phyloP scores from a whole-genome alignment of 2,329 filamentous ascomycete species.

The Fusarium acutatum region DNA sequence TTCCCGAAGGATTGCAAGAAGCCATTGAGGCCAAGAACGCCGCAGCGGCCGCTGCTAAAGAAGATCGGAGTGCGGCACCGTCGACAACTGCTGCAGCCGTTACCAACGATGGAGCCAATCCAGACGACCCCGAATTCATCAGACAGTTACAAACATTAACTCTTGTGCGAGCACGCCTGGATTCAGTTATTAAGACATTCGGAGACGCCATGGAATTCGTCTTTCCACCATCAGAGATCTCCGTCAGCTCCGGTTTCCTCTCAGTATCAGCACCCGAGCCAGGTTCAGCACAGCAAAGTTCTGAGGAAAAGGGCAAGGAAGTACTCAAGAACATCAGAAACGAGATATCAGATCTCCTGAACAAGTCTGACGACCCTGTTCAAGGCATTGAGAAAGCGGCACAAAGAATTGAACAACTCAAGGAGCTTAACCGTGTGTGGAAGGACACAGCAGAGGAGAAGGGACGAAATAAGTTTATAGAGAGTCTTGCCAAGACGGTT shows the following conservation, averaged over 20 bases:
- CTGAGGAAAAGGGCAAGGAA: slow-evolving; percentile 87
- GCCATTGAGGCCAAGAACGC: slow-evolving; percentile 39
- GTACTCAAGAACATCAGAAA: slow-evolving; percentile 74
- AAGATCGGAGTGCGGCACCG: slow-evolving; percentile 29
- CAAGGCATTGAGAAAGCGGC: slow-evolving; percentile 78
- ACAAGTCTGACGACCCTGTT: slow-evolving; percentile 63
- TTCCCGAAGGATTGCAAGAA: slow-evolving; percentile 61
- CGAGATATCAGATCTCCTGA: slow-evolving; percentile 76
- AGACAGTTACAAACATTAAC: slow-evolving; percentile 83
- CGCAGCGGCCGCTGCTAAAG: slow-evolving; percentile 13
- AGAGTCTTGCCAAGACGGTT: slow-evolving; percentile 80
- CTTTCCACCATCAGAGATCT: slow-evolving; percentile 86
- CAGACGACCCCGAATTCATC: slow-evolving; percentile 72
- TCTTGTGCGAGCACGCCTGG: slow-evolving; percentile 82
- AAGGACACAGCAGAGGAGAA: slow-evolving; percentile 96
- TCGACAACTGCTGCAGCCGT: slow-evolving; percentile 32
- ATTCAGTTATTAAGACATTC: slow-evolving; percentile 89
- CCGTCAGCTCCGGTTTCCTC: slow-evolving; percentile 84
- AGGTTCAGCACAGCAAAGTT: slow-evolving; percentile 68
- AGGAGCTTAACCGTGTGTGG: slow-evolving; percentile 83
- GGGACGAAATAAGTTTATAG: slow-evolving; percentile 81
- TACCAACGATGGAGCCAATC: slow-evolving; percentile 16
- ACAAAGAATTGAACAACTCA: slow-evolving; percentile 77
- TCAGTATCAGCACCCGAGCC: slow-evolving; percentile 88
- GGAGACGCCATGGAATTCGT: slow-evolving; percentile 96